Evolutionary conservation across 345 rosid species (phyloP).

Genomic region (Lepidium africanum): DNA sequence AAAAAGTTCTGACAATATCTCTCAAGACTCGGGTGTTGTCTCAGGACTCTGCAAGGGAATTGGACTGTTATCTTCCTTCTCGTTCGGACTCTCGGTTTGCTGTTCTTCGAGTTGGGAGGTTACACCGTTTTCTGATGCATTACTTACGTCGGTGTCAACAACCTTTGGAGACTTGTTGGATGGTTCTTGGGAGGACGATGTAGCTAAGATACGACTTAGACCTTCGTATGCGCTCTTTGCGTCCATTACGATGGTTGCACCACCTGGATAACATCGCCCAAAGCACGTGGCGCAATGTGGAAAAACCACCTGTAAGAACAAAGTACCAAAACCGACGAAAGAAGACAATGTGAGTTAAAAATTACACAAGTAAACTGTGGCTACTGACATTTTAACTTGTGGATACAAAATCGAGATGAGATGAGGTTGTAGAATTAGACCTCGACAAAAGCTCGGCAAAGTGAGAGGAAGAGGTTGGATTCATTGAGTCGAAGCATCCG

Average conservation of each 20-base stretch:
- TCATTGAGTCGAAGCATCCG: slow-evolving; percentile 89
- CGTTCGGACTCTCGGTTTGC: slow-evolving; percentile 15
- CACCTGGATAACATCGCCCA: slow-evolving; percentile 91
- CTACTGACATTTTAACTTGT: neutral
- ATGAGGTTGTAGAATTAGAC: slow-evolving; percentile 25
- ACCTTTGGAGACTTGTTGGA: slow-evolving; percentile 32
- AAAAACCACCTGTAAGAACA: slow-evolving; percentile 52
- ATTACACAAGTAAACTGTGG: neutral
- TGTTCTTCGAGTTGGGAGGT: slow-evolving; percentile 32
- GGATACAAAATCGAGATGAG: neutral
- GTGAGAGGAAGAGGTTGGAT: slow-evolving; percentile 75
- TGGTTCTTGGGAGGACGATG: slow-evolving; percentile 46
- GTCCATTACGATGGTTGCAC: slow-evolving; percentile 61
- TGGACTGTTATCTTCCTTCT: slow-evolving; percentile 19
- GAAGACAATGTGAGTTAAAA: neutral
- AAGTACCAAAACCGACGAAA: neutral
- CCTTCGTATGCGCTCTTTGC: slow-evolving; percentile 65
- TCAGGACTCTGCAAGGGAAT: slow-evolving; percentile 1
- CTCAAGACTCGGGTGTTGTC: slow-evolving; percentile 18
- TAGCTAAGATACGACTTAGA: slow-evolving; percentile 42
- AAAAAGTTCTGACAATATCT: neutral
- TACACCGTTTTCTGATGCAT: slow-evolving; percentile 47
- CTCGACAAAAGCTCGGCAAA: slow-evolving; percentile 87
- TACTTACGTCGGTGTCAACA: neutral
- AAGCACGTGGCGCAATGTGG: slow-evolving; percentile 85